These are phyloP conservation scores for Zygoascus flipseniorum DNA, from an alignment of 805 yeast species.

Conservation along the genomic window DNA sequence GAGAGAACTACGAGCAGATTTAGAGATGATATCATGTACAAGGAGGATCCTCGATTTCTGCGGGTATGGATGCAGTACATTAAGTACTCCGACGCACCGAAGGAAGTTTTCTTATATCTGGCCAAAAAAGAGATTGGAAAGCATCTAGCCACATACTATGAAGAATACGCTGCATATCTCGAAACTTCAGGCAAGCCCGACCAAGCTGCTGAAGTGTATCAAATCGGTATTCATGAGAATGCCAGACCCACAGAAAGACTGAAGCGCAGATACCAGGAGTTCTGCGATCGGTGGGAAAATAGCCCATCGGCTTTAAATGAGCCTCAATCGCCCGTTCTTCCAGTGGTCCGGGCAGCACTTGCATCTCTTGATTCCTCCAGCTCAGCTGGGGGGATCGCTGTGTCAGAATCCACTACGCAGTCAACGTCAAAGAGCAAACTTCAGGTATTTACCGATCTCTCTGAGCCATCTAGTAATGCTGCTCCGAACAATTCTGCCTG, in stretches of 20 bases:
- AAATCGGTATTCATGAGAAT: constrained; percentile 44
- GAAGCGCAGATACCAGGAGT: constrained; percentile 35
- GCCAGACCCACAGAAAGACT: constrained; percentile 62
- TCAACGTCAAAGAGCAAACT: constrained; percentile 23
- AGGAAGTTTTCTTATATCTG: constrained; percentile 63
- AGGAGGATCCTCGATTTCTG: constrained; percentile 75
- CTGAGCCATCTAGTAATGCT: constrained; percentile 12
- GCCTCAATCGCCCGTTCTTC: constrained; percentile 31
- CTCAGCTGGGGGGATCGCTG: constrained; percentile 14
- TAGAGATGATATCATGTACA: constrained; percentile 56
- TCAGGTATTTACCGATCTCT: constrained; percentile 35
- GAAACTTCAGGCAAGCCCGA: constrained; percentile 40
- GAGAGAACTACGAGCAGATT: constrained; percentile 68
- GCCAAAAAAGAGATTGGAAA: constrained; percentile 64
- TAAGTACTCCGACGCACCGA: constrained; percentile 56
- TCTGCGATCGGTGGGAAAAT: constrained; percentile 33
- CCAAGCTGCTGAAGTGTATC: constrained; percentile 54
- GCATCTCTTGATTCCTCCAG: constrained; percentile 31
- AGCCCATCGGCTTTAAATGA: constrained; percentile 19
- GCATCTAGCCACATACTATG: constrained; percentile 62
- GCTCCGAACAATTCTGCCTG: constrained; percentile 23
- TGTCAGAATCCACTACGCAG: not conserved
- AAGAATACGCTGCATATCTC: constrained; percentile 60
- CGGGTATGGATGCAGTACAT: constrained; percentile 76
- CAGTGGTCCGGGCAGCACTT: constrained; percentile 27